Conservation (phyloP, 306 rosid species). For the Phaseolus lunatus region DNA sequence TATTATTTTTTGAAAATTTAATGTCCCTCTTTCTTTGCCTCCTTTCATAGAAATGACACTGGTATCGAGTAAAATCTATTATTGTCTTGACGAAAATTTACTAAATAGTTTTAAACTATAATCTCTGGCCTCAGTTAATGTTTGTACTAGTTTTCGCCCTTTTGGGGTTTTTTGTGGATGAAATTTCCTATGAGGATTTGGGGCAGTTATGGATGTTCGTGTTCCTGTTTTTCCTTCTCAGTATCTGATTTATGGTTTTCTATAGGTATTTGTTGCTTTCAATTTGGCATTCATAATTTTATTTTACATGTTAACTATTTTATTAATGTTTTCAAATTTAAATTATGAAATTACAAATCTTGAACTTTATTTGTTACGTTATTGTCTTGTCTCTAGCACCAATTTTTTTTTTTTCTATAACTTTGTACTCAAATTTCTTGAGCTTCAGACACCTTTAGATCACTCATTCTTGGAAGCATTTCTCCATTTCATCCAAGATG, state of each 20-base stretch:
- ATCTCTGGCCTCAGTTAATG: too few relatives aligned
- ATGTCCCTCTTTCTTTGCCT: too few relatives aligned
- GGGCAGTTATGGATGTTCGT: neutral
- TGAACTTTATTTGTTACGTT: too few relatives aligned
- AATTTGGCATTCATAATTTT: neutral
- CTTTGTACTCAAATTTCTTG: neutral
- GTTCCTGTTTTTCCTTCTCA: neutral
- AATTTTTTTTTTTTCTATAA: neutral
- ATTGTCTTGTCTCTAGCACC: neutral
- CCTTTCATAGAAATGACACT: too few relatives aligned
- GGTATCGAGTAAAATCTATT: too few relatives aligned
- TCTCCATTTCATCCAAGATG: neutral
- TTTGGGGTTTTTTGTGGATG: neutral
- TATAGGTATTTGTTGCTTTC: neutral
- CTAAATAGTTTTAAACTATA: too few relatives aligned
- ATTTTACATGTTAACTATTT: too few relatives aligned
- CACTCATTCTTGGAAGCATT: neutral
- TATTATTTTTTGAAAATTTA: too few relatives aligned
- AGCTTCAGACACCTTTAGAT: neutral
- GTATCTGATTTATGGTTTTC: conserved; percentile 19
- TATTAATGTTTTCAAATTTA: too few relatives aligned
- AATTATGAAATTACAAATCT: too few relatives aligned
- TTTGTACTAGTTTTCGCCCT: neutral
- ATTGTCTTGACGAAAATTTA: too few relatives aligned
- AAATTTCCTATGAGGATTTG: conserved; percentile 4